These are phyloP conservation scores for Tetrastigma voinierianum DNA, from an alignment of 164 flowering plant genomes.

Conservation along the genomic window DNA sequence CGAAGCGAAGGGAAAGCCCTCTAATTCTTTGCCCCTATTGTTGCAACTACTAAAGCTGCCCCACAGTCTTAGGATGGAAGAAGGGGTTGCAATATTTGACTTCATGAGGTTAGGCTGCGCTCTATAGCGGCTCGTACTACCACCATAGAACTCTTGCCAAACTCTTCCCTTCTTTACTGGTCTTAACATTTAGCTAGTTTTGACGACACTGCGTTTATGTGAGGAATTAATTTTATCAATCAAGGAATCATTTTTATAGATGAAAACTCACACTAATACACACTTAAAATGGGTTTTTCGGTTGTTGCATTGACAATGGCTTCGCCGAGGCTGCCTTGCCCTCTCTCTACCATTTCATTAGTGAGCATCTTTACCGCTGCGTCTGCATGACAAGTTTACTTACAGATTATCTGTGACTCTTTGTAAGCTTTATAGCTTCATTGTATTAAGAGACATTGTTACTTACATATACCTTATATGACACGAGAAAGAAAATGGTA, in stretches of 20 bases:
- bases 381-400: conserved; percentile 57
- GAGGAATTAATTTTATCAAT: conserved; percentile 14
- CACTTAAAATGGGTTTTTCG: conserved; percentile 51
- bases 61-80: conserved; percentile 32
- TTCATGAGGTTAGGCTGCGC: conserved; percentile 61
- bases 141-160: conserved; percentile 68
- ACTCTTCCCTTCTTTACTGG: conserved; percentile 90
- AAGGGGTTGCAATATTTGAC: conserved; percentile 59
- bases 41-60: conserved; percentile 15
- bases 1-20: conserved; percentile 36
- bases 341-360: conserved; percentile 78
- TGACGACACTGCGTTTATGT: conserved; percentile 77
- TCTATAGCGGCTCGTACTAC: conserved; percentile 45
- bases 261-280: not conserved
- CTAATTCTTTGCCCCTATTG: conserved; percentile 7
- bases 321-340: conserved; percentile 57
- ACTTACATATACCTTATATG: too few relatives aligned
- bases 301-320: conserved; percentile 63
- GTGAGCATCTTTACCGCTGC: conserved; percentile 57
- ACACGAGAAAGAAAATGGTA: too few relatives aligned
- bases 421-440: conserved; percentile 35
- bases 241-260: too few relatives aligned
- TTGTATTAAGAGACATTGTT: too few relatives aligned
- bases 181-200: conserved; percentile 79
- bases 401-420: conserved; percentile 60